Evolutionary conservation across 768 basidiomycete genomes (phyloP).

Genomic region (Tephrocybe sp.): DNA sequence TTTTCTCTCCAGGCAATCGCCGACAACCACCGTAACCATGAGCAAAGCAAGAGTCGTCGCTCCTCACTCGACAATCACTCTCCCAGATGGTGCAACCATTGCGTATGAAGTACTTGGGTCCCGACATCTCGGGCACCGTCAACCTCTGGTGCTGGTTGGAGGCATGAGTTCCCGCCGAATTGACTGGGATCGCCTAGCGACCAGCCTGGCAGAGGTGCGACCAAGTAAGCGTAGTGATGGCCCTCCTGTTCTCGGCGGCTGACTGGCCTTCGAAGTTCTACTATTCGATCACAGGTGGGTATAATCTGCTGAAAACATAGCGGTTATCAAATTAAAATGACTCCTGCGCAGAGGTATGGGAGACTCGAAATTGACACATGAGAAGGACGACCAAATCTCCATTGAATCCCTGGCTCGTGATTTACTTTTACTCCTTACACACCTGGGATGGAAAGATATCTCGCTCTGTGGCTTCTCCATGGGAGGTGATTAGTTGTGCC

Average conservation of each 20-base stretch:
- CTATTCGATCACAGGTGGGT: conserved; percentile 38
- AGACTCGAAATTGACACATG: conserved; percentile 34
- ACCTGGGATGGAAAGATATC: conserved; percentile 40
- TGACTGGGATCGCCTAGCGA: conserved; percentile 40
- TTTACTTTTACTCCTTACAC: conserved; percentile 33
- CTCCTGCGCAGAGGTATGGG: conserved; percentile 41
- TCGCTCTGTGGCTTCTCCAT: conserved; percentile 51
- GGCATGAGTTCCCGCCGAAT: conserved; percentile 40
- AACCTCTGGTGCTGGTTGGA: conserved; percentile 42
- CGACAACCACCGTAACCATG: background rate
- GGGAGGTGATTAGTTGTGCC: conserved; percentile 40
- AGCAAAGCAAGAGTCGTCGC: background rate
- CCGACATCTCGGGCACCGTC: conserved; percentile 25
- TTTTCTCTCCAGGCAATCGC: too few species aligned
- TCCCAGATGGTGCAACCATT: conserved; percentile 42
- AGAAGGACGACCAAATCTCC: conserved; percentile 35
- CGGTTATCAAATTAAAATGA: background rate
- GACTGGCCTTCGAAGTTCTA: conserved; percentile 29
- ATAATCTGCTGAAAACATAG: background rate
- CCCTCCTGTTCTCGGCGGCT: background rate
- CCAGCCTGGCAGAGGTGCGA: conserved; percentile 31
- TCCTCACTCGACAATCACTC: conserved; percentile 23
- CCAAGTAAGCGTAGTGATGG: conserved; percentile 37
- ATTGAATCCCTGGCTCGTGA: conserved; percentile 48
- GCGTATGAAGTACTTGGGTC: conserved; percentile 42